Evolutionary conservation across 192 early-diverging fungal species (phyloP).

Genomic region (Umbelopsis ramanniana): DNA sequence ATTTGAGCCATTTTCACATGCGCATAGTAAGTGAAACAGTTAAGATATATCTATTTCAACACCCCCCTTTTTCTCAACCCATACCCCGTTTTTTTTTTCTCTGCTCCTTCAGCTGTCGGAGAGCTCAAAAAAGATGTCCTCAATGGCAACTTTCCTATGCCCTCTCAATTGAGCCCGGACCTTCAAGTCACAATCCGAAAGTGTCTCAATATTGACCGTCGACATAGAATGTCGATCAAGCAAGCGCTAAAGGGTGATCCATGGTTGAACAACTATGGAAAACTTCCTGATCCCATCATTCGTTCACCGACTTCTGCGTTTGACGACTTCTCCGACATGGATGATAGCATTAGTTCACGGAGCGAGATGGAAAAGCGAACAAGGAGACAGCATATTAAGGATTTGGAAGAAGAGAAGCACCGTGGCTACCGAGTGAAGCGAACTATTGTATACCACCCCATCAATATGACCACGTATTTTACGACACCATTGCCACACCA

Average conservation of each 20-base stretch:
- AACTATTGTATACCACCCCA: slow-evolving; percentile 37
- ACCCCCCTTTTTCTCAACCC: background rate
- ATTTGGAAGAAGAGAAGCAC: slow-evolving; percentile 28
- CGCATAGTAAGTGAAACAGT: slow-evolving; percentile 34
- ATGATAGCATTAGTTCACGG: background rate
- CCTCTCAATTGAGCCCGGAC: slow-evolving; percentile 41
- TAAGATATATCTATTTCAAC: background rate
- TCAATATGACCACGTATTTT: slow-evolving; percentile 38
- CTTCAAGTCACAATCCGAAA: slow-evolving; percentile 50
- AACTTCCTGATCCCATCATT: slow-evolving; percentile 22
- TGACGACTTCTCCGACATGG: slow-evolving; percentile 15
- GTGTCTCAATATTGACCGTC: slow-evolving; percentile 47
- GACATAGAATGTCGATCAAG: slow-evolving; percentile 42
- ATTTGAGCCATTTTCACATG: slow-evolving; percentile 55
- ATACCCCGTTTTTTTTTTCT: background rate
- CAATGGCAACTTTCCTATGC: slow-evolving; percentile 45
- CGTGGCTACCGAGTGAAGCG: slow-evolving; percentile 7
- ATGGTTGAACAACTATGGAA: slow-evolving; percentile 48
- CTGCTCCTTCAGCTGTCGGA: slow-evolving; percentile 42
- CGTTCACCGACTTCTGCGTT: slow-evolving; percentile 8
- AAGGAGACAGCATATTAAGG: slow-evolving; percentile 23
- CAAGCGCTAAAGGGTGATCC: slow-evolving; percentile 48
- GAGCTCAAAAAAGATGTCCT: slow-evolving; percentile 56
- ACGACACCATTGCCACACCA: slow-evolving; percentile 25
- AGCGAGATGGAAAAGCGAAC: slow-evolving; percentile 23